Percentiles rank a stretch among this genome's conserved stretches.
Evolutionary conservation across 2,329 filamentous ascomycete species (phyloP).

Genomic region (Ceratocystis cubensis): DNA sequence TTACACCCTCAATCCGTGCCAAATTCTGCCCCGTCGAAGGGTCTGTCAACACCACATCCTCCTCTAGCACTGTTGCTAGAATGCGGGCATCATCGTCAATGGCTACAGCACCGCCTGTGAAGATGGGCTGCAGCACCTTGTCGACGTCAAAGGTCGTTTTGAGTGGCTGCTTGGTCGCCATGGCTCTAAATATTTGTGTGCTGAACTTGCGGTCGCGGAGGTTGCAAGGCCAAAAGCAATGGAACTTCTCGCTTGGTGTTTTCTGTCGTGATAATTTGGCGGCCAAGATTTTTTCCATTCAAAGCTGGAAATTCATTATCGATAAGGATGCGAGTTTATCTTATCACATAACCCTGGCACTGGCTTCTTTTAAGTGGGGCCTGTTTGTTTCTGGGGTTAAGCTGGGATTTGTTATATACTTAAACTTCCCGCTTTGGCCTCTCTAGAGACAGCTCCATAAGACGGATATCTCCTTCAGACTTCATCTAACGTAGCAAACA

Average conservation of each 20-base stretch:
- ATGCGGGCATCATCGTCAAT: conserved; percentile 71
- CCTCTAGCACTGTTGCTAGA: conserved; percentile 77
- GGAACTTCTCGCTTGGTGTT: conserved; percentile 16
- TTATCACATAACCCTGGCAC: neutral
- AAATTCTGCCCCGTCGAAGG: conserved; percentile 71
- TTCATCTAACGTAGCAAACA: neutral
- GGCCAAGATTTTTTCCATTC: conserved; percentile 17
- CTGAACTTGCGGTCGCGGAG: neutral
- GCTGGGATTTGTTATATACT: too few species aligned
- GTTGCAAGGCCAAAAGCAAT: neutral
- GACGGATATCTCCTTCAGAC: too few species aligned
- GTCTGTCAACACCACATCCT: conserved; percentile 81
- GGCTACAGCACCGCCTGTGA: conserved; percentile 78
- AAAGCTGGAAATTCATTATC: conserved; percentile 22
- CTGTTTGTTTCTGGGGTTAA: neutral
- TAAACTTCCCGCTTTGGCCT: too few species aligned
- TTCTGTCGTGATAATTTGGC: neutral
- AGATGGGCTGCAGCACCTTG: conserved; percentile 80
- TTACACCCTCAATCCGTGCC: conserved; percentile 74
- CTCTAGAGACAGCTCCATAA: too few species aligned
- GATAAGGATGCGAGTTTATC: conserved; percentile 17
- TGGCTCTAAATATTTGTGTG: conserved; percentile 26
- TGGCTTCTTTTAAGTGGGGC: neutral
- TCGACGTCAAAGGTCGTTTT: conserved; percentile 85
- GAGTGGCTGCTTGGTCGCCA: conserved; percentile 50